Percentiles rank a stretch among this genome's conserved stretches.
Conservation (phyloP, 2,329 filamentous ascomycete genomes). For the Alternaria incomplexa region DNA sequence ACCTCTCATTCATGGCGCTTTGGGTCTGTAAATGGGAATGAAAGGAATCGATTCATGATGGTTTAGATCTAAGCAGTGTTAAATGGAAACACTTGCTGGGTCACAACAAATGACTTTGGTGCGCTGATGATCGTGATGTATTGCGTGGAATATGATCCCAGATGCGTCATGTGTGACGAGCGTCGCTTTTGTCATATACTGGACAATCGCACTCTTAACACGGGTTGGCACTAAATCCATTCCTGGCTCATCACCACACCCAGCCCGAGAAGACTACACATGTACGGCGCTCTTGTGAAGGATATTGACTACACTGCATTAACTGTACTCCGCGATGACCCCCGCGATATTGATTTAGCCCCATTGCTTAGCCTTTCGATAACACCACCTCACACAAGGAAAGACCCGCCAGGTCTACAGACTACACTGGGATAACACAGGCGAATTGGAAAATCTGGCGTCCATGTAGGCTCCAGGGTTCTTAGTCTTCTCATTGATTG, state of each 20-base stretch:
- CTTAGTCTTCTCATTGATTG: not conserved
- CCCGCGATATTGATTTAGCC: not conserved
- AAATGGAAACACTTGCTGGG: slow-evolving; percentile 43
- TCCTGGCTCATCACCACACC: not conserved
- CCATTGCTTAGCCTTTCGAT: not conserved
- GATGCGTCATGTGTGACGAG: not conserved
- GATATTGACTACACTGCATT: not conserved
- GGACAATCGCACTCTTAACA: not conserved
- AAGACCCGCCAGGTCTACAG: not conserved
- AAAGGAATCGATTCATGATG: slow-evolving; percentile 36
- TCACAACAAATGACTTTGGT: slow-evolving; percentile 29
- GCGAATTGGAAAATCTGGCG: not conserved
- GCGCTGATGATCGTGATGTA: slow-evolving; percentile 9
- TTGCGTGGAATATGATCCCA: not conserved
- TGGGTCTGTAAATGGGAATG: slow-evolving; percentile 41
- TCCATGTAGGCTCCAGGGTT: not conserved
- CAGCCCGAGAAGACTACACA: not conserved
- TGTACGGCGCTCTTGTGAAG: not conserved
- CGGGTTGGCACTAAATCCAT: not conserved
- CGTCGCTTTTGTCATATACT: not conserved
- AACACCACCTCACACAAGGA: not conserved
- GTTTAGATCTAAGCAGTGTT: slow-evolving; percentile 47
- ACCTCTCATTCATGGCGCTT: slow-evolving; percentile 44
- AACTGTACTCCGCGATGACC: not conserved
- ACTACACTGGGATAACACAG: not conserved